Conservation (phyloP, 257 asterid species). For the Paulownia fortunei region DNA sequence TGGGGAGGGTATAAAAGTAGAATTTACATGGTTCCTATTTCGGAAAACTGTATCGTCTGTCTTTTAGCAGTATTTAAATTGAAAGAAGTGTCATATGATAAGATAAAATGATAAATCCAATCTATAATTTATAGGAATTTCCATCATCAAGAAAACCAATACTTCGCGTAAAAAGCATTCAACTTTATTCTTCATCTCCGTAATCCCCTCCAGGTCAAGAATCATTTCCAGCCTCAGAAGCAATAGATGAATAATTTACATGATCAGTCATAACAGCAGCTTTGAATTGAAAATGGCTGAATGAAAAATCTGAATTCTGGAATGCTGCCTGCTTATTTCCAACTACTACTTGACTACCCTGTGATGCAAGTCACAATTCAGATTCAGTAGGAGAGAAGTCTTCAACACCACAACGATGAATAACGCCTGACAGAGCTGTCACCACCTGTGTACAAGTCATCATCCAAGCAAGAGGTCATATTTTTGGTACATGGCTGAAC, state of each 20-base stretch:
- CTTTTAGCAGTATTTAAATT: too few species aligned
- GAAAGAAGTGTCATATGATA: too few species aligned
- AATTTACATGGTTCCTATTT: too few species aligned
- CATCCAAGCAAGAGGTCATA: not conserved
- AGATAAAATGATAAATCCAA: not conserved
- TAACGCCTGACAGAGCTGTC: constrained; percentile 39
- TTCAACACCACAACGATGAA: constrained; percentile 40
- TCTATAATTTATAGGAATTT: not conserved
- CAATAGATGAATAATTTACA: constrained; percentile 1
- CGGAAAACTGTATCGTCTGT: too few species aligned
- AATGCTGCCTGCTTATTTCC: not conserved
- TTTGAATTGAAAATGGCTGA: not conserved
- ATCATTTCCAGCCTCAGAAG: not conserved
- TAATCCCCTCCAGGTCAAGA: not conserved
- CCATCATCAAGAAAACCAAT: not conserved
- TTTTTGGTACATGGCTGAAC: not conserved
- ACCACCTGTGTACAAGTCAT: constrained; percentile 44
- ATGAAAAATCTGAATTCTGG: not conserved
- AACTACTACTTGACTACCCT: not conserved
- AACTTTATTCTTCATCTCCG: not conserved
- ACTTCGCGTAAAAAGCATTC: not conserved
- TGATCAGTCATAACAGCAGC: not conserved
- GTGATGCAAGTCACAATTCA: constrained; percentile 26
- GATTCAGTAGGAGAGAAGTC: constrained; percentile 59
- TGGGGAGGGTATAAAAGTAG: too few species aligned